phyloP scores from a whole-genome alignment of 2,329 filamentous ascomycete species.

The Lecanicillium sp. region DNA sequence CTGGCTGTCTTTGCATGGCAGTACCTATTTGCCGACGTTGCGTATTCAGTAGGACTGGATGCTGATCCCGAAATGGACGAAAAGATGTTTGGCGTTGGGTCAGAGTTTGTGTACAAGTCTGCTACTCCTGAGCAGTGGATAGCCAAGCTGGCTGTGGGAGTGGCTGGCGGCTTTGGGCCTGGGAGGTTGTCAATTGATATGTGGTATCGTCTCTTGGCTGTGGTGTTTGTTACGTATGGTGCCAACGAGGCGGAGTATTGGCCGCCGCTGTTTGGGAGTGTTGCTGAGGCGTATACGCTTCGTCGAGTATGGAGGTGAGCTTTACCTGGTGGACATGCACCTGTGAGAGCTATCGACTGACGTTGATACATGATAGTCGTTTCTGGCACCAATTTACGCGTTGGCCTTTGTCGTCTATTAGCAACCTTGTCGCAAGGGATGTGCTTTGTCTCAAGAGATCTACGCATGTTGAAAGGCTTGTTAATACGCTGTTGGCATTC shows the following conservation, averaged over 20 bases:
- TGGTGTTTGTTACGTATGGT: slow-evolving; percentile 1
- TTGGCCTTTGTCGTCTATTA: slow-evolving; percentile 11
- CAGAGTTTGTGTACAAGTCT: slow-evolving; percentile 7
- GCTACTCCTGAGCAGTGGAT: slow-evolving; percentile 11
- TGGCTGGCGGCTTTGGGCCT: slow-evolving; percentile 4
- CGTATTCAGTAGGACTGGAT: not conserved
- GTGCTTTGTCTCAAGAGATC: slow-evolving; percentile 6
- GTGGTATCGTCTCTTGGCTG: slow-evolving; percentile 2
- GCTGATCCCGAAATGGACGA: slow-evolving; percentile 1
- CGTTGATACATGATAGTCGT: slow-evolving; percentile 6
- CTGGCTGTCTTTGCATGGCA: slow-evolving; percentile 5
- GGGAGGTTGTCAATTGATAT: slow-evolving; percentile 6
- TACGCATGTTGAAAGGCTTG: slow-evolving; percentile 7
- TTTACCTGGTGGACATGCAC: too few species aligned
- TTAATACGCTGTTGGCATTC: slow-evolving; percentile 10
- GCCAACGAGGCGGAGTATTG: slow-evolving; percentile 5
- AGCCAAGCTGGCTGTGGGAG: slow-evolving; percentile 1
- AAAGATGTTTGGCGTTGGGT: slow-evolving; percentile 8
- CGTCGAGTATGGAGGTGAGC: slow-evolving; percentile 11
- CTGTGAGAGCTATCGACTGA: too few species aligned
- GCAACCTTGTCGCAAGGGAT: slow-evolving; percentile 10
- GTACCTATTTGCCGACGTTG: slow-evolving; percentile 7
- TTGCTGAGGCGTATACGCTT: slow-evolving; percentile 10
- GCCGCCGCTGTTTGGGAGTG: slow-evolving; percentile 11
- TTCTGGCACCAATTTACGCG: slow-evolving; percentile 11